A percentile compares a stretch with the other conserved stretches of the same genome.
Conservation (phyloP, 805 yeast genomes). For the Wickerhamomyces queroliae region DNA sequence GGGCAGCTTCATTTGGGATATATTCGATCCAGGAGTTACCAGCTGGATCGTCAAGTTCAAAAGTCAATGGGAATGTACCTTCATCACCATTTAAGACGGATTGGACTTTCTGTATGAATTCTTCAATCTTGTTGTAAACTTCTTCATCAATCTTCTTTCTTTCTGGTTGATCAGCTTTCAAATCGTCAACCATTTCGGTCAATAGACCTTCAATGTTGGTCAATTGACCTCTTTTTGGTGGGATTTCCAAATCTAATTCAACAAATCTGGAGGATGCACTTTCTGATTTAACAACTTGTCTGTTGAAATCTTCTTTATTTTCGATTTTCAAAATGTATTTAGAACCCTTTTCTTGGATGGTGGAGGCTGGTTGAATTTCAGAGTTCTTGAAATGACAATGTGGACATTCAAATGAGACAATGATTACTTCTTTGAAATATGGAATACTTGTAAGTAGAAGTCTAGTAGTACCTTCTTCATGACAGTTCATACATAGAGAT, state of each 20-base stretch:
- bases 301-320: constrained; percentile 63
- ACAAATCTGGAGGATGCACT: constrained; percentile 72
- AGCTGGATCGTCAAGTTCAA: constrained; percentile 85
- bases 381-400: constrained; percentile 90
- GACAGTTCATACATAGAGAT: constrained; percentile 95
- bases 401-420: constrained; percentile 94
- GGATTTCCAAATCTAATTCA: constrained; percentile 89
- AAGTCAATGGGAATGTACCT: constrained; percentile 67
- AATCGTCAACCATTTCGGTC: constrained; percentile 76
- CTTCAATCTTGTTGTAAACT: constrained; percentile 67
- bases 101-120: constrained; percentile 55
- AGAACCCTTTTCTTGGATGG: constrained; percentile 84
- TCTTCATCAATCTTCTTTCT: constrained; percentile 75
- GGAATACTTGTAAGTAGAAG: constrained; percentile 86
- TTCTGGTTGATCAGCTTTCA: constrained; percentile 73
- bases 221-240: constrained; percentile 89
- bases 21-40: constrained; percentile 97
- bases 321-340: constrained; percentile 68
- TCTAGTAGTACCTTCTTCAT: constrained; percentile 76
- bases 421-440: constrained; percentile 79
- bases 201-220: constrained; percentile 90
- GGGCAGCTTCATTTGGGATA: constrained; percentile 79
- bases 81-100: constrained; percentile 60
- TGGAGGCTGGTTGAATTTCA: constrained; percentile 94
- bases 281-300: constrained; percentile 91